Percentiles rank a stretch among this genome's conserved stretches.
Conservation (phyloP, 345 rosid species). For the Dipteronia dyeriana region DNA sequence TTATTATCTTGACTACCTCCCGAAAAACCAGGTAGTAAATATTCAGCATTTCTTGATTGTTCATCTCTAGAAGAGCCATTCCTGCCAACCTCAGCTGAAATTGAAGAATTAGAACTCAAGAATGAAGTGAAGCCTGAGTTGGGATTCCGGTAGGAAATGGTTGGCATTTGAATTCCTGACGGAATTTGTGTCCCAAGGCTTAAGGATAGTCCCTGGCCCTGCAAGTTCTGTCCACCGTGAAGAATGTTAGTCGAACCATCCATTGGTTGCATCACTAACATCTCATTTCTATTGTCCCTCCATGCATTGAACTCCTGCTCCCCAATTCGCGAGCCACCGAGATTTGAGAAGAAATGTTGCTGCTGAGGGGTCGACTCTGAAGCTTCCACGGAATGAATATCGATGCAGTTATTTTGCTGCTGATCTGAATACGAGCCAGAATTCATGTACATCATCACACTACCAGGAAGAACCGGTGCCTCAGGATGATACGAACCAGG, state of each 20-base stretch:
- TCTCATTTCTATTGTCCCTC: constrained; percentile 67
- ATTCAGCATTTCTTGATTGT: constrained; percentile 54
- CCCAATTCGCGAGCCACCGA: constrained; percentile 51
- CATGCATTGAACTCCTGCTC: constrained; percentile 56
- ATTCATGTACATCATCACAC: constrained; percentile 59
- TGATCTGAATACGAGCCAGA: constrained; percentile 58
- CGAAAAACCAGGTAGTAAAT: constrained; percentile 40
- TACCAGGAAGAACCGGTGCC: constrained; percentile 49
- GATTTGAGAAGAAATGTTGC: constrained; percentile 53
- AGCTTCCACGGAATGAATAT: constrained; percentile 48
- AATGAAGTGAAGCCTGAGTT: constrained; percentile 49
- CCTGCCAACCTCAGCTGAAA: constrained; percentile 45
- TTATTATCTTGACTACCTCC: constrained; percentile 50
- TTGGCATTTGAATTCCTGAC: constrained; percentile 51
- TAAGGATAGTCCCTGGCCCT: constrained; percentile 71
- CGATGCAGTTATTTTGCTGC: constrained; percentile 54
- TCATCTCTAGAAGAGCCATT: constrained; percentile 55
- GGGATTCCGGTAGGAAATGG: constrained; percentile 46
- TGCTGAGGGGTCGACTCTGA: constrained; percentile 57
- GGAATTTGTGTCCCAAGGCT: constrained; percentile 86
- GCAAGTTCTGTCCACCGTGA: constrained; percentile 62
- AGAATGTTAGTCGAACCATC: constrained; percentile 42
- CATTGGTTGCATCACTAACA: constrained; percentile 57
- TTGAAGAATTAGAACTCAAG: constrained; percentile 49
- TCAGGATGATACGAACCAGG: constrained; percentile 49